These are phyloP conservation scores for Fonsecaea erecta DNA, from an alignment of 2,329 filamentous ascomycete species.

Conservation along the genomic window DNA sequence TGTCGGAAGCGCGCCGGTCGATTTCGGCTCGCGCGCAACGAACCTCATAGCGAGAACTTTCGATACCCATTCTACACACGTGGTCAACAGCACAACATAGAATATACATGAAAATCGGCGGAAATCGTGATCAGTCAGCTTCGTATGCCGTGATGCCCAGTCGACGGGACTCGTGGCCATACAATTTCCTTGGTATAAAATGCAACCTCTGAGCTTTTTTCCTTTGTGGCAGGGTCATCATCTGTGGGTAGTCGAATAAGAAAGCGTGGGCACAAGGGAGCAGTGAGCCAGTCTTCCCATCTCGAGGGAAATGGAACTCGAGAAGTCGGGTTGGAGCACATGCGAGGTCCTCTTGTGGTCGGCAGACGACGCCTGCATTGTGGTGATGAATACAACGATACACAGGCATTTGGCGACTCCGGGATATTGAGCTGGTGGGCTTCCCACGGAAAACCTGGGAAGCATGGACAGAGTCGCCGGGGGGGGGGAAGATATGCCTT, in stretches of 20 bases:
- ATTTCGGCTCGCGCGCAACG: background rate
- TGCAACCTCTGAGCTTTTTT: background rate
- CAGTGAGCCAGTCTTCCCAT: background rate
- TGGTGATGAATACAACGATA: background rate
- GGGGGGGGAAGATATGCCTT: too few species aligned
- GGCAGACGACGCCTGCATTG: background rate
- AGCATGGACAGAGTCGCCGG: background rate
- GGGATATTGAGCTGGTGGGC: background rate
- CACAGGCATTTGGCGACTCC: background rate
- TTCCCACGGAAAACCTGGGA: too few species aligned
- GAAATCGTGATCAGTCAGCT: background rate
- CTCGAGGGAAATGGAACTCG: background rate
- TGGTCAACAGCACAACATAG: conserved; percentile 1
- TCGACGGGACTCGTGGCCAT: background rate
- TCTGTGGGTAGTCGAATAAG: background rate
- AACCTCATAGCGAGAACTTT: background rate
- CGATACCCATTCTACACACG: background rate
- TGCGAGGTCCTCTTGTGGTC: background rate
- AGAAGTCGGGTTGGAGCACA: background rate
- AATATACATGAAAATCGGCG: background rate
- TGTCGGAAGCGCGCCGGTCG: background rate
- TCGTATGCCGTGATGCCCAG: background rate
- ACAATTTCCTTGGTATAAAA: background rate
- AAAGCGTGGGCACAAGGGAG: background rate
- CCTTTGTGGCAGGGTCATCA: background rate